A percentile compares a stretch with the other conserved stretches of the same genome.
phyloP scores from a whole-genome alignment of 208 protist species.

The Endotrypanum monterogeii region DNA sequence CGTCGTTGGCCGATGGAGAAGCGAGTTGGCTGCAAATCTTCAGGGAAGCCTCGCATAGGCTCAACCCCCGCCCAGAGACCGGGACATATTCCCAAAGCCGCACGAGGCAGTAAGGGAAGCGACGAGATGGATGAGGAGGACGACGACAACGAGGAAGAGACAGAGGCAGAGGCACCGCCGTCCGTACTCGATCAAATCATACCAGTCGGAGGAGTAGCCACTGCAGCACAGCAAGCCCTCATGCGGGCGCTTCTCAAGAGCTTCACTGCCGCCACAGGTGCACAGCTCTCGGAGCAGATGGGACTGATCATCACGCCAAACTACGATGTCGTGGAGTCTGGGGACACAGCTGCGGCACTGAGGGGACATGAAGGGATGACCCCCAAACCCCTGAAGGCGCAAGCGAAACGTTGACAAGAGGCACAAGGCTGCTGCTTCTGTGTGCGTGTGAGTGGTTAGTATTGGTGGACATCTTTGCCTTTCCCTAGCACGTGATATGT shows the following conservation, averaged over 20 bases:
- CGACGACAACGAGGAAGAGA: constrained; percentile 3
- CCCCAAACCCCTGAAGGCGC: not conserved
- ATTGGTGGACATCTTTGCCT: too few species aligned
- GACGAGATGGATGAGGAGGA: not conserved
- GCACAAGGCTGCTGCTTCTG: not conserved
- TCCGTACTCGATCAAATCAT: constrained; percentile 20
- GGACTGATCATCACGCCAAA: constrained; percentile 45
- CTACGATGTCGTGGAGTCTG: constrained; percentile 43
- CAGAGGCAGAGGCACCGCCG: not conserved
- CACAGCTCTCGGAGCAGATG: constrained; percentile 47
- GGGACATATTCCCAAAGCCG: not conserved
- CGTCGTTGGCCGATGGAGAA: constrained; percentile 17
- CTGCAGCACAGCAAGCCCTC: constrained; percentile 47
- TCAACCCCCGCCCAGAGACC: too few species aligned
- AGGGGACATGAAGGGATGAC: constrained; percentile 23
- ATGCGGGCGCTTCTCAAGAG: constrained; percentile 43
- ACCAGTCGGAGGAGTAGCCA: constrained; percentile 45
- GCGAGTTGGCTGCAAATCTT: not conserved
- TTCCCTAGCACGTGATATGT: too few species aligned
- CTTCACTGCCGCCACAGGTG: constrained; percentile 40
- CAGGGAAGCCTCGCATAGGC: not conserved
- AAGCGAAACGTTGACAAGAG: not conserved
- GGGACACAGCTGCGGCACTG: constrained; percentile 46
- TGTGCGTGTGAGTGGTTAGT: not conserved
- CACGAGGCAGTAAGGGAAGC: not conserved